Percentiles rank a stretch among this genome's conserved stretches.
These are phyloP conservation scores for Croton setiger DNA, from an alignment of 441 rosid species.

Conservation along the genomic window DNA sequence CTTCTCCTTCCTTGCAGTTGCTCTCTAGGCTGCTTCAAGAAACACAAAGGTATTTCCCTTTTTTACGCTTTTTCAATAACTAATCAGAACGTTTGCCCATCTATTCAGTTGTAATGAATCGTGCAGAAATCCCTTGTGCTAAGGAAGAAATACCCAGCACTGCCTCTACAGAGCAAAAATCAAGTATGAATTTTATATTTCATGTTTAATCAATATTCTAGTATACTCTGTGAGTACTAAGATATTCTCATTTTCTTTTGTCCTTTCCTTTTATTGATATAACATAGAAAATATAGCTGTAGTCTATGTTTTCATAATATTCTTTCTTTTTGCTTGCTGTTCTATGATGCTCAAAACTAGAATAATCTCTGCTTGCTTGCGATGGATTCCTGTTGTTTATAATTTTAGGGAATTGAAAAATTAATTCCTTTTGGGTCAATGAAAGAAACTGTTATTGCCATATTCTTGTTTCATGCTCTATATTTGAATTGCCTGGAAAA, in stretches of 20 bases:
- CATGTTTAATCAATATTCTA: neutral
- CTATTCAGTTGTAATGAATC: constrained; percentile 17
- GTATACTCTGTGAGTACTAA: neutral
- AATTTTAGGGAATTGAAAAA: neutral
- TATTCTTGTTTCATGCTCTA: neutral
- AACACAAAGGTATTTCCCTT: constrained; percentile 52
- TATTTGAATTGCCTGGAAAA: neutral
- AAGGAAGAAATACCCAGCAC: too few species aligned
- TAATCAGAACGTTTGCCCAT: neutral
- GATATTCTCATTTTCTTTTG: neutral
- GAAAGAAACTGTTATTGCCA: neutral
- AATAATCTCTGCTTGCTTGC: neutral
- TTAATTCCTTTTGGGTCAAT: neutral
- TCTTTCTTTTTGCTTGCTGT: neutral
- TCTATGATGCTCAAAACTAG: neutral
- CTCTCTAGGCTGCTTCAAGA: constrained; percentile 72
- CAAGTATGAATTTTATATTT: constrained; percentile 34
- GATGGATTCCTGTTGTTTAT: neutral
- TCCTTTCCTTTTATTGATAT: neutral
- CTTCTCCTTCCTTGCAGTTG: constrained; percentile 45
- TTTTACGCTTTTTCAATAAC: neutral
- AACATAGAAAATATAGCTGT: neutral
- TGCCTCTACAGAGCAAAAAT: constrained; percentile 31
- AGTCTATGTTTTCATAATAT: neutral
- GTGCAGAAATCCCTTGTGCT: constrained; percentile 60